Conservation (phyloP, 495 filamentous ascomycete species). For the Aspergillus nidulans region DNA sequence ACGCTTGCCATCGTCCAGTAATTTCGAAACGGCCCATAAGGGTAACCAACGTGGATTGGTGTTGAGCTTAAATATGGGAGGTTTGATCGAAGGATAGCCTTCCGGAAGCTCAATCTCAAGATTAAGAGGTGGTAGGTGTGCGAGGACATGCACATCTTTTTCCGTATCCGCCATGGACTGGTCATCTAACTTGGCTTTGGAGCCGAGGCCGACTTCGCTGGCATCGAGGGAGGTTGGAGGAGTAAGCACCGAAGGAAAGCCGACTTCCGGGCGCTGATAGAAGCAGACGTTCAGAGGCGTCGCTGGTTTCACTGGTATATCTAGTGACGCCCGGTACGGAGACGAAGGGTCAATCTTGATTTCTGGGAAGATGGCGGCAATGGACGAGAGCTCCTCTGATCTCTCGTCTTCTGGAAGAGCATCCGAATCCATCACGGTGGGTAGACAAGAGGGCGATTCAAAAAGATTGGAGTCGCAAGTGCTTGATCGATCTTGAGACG, state of each 20-base stretch:
- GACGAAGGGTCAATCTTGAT: slow-evolving; percentile 54
- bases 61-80: slow-evolving; percentile 63
- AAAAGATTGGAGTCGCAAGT: not conserved
- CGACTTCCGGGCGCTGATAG: slow-evolving; percentile 46
- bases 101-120: slow-evolving; percentile 67
- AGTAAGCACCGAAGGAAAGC: slow-evolving; percentile 33
- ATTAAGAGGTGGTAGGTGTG: slow-evolving; percentile 70
- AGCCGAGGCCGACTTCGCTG: slow-evolving; percentile 16
- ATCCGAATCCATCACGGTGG: slow-evolving; percentile 28
- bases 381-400: slow-evolving; percentile 72
- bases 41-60: slow-evolving; percentile 72
- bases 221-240: slow-evolving; percentile 45
- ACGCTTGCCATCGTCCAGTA: slow-evolving; percentile 55
- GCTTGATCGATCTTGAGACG: not conserved
- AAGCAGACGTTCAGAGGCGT: slow-evolving; percentile 68
- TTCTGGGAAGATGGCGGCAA: slow-evolving; percentile 87
- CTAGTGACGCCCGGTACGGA: slow-evolving; percentile 62
- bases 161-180: slow-evolving; percentile 11
- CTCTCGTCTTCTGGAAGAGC: slow-evolving; percentile 58
- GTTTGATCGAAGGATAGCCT: slow-evolving; percentile 64
- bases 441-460: not conserved
- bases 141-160: slow-evolving; percentile 58
- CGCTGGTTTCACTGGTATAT: slow-evolving; percentile 67
- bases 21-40: slow-evolving; percentile 43
- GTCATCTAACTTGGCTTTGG: slow-evolving; percentile 22